Percentiles rank a stretch among this genome's conserved stretches.
Conservation (phyloP, 306 rosid species). For the Mimosa bimucronata region DNA sequence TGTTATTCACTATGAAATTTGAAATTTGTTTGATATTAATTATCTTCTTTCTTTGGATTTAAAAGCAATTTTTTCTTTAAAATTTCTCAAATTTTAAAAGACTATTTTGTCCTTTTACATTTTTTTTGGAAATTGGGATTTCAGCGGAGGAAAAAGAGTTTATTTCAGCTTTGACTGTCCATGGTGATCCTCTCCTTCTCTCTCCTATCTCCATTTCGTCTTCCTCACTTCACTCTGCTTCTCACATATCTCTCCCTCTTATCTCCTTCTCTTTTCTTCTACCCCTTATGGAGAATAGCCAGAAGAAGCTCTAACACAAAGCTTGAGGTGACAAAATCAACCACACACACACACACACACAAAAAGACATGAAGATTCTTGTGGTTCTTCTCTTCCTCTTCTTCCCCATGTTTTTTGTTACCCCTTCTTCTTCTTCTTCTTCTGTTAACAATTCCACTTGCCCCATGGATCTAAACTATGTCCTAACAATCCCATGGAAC, state of each 20-base stretch:
- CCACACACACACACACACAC: not conserved
- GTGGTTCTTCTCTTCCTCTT: slow-evolving; percentile 36
- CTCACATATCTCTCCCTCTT: not conserved
- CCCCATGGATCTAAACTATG: slow-evolving; percentile 78
- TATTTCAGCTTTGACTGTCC: slow-evolving; percentile 29
- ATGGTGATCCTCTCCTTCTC: not conserved
- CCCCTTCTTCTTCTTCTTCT: slow-evolving; percentile 32
- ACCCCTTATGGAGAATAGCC: slow-evolving; percentile 5
- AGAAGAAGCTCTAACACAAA: not conserved
- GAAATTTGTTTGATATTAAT: no score
- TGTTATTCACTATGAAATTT: no score
- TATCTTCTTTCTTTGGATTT: no score
- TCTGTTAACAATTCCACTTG: slow-evolving; percentile 41
- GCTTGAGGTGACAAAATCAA: not conserved
- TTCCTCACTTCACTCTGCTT: slow-evolving; percentile 1
- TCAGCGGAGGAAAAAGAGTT: not conserved
- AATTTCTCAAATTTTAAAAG: no score
- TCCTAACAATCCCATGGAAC: slow-evolving; percentile 70
- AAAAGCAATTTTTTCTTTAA: no score
- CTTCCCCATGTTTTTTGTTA: slow-evolving; percentile 14
- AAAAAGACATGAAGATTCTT: slow-evolving; percentile 30
- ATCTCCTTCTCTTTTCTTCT: not conserved
- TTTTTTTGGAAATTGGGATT: no score
- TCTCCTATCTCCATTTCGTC: not conserved
- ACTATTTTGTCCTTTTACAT: no score